Percentiles rank a stretch among this genome's conserved stretches.
These are phyloP conservation scores for Drechslera avenae DNA, from an alignment of 2,329 filamentous ascomycete species.

Conservation along the genomic window DNA sequence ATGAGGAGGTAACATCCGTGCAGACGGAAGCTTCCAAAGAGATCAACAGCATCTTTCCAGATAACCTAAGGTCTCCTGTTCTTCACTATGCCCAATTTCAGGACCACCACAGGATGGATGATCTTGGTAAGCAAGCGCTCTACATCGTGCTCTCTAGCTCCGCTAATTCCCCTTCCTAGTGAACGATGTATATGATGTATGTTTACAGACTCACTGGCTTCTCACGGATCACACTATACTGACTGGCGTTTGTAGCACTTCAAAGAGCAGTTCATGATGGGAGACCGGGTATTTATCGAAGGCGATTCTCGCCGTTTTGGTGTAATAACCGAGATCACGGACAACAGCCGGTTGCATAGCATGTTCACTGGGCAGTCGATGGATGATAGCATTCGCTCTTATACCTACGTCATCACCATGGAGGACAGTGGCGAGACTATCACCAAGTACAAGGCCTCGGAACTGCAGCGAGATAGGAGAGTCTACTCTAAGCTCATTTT, in stretches of 20 bases:
- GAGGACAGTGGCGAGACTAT: slow-evolving; percentile 50
- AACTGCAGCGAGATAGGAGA: slow-evolving; percentile 85
- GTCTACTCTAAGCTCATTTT: slow-evolving; percentile 94
- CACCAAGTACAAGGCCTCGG: slow-evolving; percentile 54
- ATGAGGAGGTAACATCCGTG: slow-evolving; percentile 37
- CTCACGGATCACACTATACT: slow-evolving; percentile 1
- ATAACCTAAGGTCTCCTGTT: slow-evolving; percentile 87
- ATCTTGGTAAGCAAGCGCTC: slow-evolving; percentile 60
- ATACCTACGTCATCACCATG: slow-evolving; percentile 41
- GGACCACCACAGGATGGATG: slow-evolving; percentile 82
- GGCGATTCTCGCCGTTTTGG: slow-evolving; percentile 39
- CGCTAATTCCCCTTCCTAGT: slow-evolving; percentile 22
- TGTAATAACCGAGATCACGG: slow-evolving; percentile 38
- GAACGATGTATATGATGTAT: slow-evolving; percentile 17
- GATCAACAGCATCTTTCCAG: slow-evolving; percentile 90
- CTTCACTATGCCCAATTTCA: slow-evolving; percentile 87
- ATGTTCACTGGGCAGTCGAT: slow-evolving; percentile 33
- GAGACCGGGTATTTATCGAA: slow-evolving; percentile 44
- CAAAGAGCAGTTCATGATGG: slow-evolving; percentile 41
- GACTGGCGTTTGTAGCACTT: slow-evolving; percentile 34
- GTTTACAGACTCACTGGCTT: not conserved
- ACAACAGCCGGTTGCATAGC: slow-evolving; percentile 37
- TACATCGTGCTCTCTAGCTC: slow-evolving; percentile 39
- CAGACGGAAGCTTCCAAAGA: slow-evolving; percentile 73
- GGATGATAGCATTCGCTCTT: slow-evolving; percentile 40